phyloP scores from a whole-genome alignment of 2,329 filamentous ascomycete species.

The Macrophomina tecta region DNA sequence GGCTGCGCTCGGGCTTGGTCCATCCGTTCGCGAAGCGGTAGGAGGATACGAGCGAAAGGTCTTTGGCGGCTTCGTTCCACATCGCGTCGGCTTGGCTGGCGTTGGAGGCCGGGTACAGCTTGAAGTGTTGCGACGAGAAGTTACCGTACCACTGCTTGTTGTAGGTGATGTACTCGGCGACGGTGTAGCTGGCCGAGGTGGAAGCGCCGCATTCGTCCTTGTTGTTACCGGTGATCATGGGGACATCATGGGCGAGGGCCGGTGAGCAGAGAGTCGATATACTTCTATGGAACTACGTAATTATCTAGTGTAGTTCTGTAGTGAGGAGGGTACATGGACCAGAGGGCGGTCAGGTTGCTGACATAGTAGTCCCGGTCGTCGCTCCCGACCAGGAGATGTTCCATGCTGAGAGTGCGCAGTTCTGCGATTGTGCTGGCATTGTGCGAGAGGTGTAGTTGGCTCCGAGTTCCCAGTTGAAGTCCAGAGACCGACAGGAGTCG shows the following conservation, averaged over 20 bases:
- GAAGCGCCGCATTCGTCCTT: slow-evolving; percentile 38
- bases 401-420: slow-evolving; percentile 20
- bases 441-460: slow-evolving; percentile 6
- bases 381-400: slow-evolving; percentile 4
- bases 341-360: background rate
- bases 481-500: background rate
- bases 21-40: slow-evolving; percentile 35
- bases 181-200: slow-evolving; percentile 33
- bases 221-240: slow-evolving; percentile 41
- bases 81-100: slow-evolving; percentile 31
- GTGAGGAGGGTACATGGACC: slow-evolving; percentile 13
- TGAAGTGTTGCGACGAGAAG: slow-evolving; percentile 28
- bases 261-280: slow-evolving; percentile 34
- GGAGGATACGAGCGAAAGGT: slow-evolving; percentile 37
- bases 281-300: slow-evolving; percentile 37
- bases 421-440: slow-evolving; percentile 26
- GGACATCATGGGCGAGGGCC: slow-evolving; percentile 37
- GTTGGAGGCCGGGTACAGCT: slow-evolving; percentile 33
- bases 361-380: background rate
- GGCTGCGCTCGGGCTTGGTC: slow-evolving; percentile 29
- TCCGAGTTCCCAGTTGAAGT: background rate
- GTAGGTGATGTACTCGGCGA: slow-evolving; percentile 31
- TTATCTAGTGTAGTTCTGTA: slow-evolving; percentile 21
- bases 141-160: slow-evolving; percentile 32
- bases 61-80: slow-evolving; percentile 34